These are phyloP conservation scores for Russula olivacea DNA, from an alignment of 768 basidiomycete genomes.

Conservation along the genomic window DNA sequence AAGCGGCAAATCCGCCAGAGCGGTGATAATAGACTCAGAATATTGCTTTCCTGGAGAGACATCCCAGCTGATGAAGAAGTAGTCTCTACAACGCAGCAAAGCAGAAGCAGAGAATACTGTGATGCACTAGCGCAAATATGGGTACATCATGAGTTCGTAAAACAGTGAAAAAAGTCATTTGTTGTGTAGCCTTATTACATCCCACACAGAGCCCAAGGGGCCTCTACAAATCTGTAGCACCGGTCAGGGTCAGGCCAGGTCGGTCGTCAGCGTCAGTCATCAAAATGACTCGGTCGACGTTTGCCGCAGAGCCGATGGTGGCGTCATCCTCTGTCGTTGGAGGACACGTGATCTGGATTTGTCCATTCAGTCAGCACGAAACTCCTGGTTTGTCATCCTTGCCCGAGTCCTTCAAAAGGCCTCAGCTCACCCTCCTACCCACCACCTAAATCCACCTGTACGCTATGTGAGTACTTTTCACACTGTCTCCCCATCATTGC, in stretches of 20 bases:
- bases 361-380: slow-evolving; percentile 11
- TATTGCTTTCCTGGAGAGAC: neutral
- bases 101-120: too few relatives aligned
- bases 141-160: too few relatives aligned
- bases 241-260: too few relatives aligned
- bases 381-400: slow-evolving; percentile 12
- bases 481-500: neutral
- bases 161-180: too few relatives aligned
- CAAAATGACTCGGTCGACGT: neutral
- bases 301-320: neutral
- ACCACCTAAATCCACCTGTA: neutral
- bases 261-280: too few relatives aligned
- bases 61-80: too few relatives aligned
- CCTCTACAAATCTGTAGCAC: too few relatives aligned
- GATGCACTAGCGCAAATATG: too few relatives aligned
- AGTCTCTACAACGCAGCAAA: too few relatives aligned
- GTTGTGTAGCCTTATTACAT: too few relatives aligned
- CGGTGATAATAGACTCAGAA: neutral
- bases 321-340: neutral
- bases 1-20: neutral
- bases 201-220: too few relatives aligned
- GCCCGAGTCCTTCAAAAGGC: slow-evolving; percentile 5
- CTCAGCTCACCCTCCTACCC: neutral
- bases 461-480: slow-evolving; percentile 11
- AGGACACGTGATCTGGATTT: slow-evolving; percentile 4